Evolutionary conservation across 345 rosid species (phyloP).

Genomic region (Syzygium grande): DNA sequence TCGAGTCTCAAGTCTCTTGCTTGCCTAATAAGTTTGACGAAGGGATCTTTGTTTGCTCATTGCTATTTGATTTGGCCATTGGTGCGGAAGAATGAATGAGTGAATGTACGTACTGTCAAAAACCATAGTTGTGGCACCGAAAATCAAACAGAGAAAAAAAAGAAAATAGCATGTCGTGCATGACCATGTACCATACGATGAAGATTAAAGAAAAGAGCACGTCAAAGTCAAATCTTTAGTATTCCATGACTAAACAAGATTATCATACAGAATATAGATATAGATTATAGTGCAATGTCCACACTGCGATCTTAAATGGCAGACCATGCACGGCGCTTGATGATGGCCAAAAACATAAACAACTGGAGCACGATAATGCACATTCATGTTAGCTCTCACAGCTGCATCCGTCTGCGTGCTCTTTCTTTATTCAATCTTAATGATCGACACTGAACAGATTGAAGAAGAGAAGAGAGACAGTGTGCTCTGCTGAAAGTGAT

Average conservation of each 20-base stretch:
- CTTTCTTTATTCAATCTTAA: background rate
- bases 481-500: background rate
- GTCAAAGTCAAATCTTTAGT: background rate
- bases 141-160: background rate
- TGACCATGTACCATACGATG: background rate
- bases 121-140: background rate
- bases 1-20: too few relatives aligned
- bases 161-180: background rate
- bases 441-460: background rate
- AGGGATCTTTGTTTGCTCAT: background rate
- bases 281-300: background rate
- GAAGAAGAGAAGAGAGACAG: background rate
- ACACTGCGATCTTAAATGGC: background rate
- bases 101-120: background rate
- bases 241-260: background rate
- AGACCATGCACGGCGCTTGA: background rate
- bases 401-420: background rate
- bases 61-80: background rate
- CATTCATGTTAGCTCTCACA: background rate
- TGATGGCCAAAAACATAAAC: background rate
- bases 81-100: background rate
- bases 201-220: background rate
- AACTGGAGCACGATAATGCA: background rate
- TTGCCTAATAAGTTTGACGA: background rate
- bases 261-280: background rate